Evolutionary conservation across 352 stramenopile genomes (phyloP), one percentile per base, ranked within the genome.

Genomic region (Pythium brachiatum): DNA sequence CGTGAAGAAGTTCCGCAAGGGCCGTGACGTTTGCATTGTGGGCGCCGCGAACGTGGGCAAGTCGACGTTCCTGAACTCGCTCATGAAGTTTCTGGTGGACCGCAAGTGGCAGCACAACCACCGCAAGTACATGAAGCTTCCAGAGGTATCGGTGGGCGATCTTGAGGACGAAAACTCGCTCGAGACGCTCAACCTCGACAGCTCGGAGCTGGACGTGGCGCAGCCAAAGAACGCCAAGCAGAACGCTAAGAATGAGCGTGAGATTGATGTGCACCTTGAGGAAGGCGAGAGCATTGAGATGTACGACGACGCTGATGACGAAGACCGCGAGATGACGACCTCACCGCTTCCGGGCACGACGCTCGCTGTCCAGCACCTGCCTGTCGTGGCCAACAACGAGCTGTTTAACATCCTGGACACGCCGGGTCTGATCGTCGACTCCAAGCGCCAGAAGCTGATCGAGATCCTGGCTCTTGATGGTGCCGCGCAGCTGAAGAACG

Each of bases 21-120:
- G 83, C 29, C 76, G 88, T 13, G 91, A 97, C 62, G 76, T 98
- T 25, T 97, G 94, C 70, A 88, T 98, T 0, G 81, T 98, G 3
- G 92, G 92, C 32, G 88, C 90, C 7, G 92, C 90, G 18, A 98
- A 98, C 66, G 92, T 96, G 8, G 92, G 92, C 62, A 98, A 98
- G 70, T 94, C 79, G 54, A 96, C 89, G 47, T 97, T 98, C 62
- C 73, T 98, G 25, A 98, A 98, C 74, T 86, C 88, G 46, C 83
- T 97, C 54, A 78, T 98, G 66, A 80, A 88, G 52, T 83, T 81
- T 43, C 54, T 94, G n/a, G 71, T 85, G 32, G 79, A 90, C 36
- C 81, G 81, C 64, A 92, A 92, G 71, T 92, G 83, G 83, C 78
- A 90, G 61, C 83, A 92, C 66, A 92, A 92, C 71, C 83, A 92